Base-by-base conservation (phyloP, 2,329 filamentous ascomycete genomes). In the Fusarium sp. region DNA sequence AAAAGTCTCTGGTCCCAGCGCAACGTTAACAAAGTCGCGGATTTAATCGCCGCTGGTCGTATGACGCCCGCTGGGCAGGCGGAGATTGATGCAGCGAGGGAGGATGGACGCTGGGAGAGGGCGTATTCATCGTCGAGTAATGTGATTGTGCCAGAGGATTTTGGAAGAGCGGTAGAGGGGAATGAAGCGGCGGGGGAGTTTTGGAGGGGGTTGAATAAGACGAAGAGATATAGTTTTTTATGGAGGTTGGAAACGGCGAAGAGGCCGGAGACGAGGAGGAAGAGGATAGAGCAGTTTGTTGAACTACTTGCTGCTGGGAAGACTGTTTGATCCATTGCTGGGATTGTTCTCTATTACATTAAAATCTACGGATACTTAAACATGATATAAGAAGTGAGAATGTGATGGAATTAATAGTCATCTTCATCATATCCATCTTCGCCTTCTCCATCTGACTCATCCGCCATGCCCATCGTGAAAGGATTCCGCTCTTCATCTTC, bases 1-100 rank as follows among this genome's bases (percentile, higher is more conserved):
- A 85, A 84, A 39, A 90, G 88, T 74, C 77, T 88, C 12, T 91
- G 89, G 89, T 91, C 89, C 6, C 84, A 86, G 67, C 87, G 89
- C 47, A 92, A 92, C 73, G 88, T 91, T 6, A 81, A 81, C 15
- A 87, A 88, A 22, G 83, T 90, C 12, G 83, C 81, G 1, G 75
- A 74, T 10, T 79, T 92, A 7, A 79, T 83, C 3, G 77, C 79
- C 2, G 80, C 85, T 14, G 87, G 85, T 0, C 83, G 85, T 3
- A 89, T 91, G 85, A 80, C 81, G 1, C 81, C 82, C 0, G 79
- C 85, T 0, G 89, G 89, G 0, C 75, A 85, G 45, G 83, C 80
- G 2, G 87, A 87, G 45, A 83, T 91, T 7, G 86, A 89, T 12
- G 84, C 85, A 2, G 89, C 89, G 0, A 88, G 87, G 78, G 82